A percentile compares a stretch with the other conserved stretches of the same genome.
phyloP scores from a whole-genome alignment of 2,329 filamentous ascomycete genomes.

The Xylariaceae sp. region DNA sequence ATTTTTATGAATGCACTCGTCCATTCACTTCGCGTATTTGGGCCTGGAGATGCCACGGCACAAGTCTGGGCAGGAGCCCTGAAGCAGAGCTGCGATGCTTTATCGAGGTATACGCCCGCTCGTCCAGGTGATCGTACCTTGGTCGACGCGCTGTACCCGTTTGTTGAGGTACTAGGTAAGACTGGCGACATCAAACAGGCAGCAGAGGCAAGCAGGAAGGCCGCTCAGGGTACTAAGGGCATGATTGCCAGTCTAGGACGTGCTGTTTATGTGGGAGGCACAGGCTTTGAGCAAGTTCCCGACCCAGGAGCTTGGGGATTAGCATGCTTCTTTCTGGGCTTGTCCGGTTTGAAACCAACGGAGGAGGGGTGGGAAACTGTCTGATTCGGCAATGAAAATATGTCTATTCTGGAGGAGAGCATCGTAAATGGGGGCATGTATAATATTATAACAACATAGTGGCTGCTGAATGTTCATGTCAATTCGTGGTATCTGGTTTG shows the following conservation, averaged over 20 bases:
- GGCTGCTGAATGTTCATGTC: slow-evolving; percentile 7
- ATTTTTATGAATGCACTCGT: slow-evolving; percentile 89
- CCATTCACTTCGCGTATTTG: slow-evolving; percentile 48
- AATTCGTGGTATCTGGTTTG: slow-evolving; percentile 16
- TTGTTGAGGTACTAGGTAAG: slow-evolving; percentile 66
- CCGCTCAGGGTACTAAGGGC: slow-evolving; percentile 78
- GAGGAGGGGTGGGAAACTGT: slow-evolving; percentile 35
- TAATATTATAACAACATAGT: slow-evolving; percentile 1
- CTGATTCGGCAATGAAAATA: slow-evolving; percentile 12
- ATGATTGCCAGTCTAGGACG: slow-evolving; percentile 88
- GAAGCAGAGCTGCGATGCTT: slow-evolving; percentile 62
- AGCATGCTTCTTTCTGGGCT: slow-evolving; percentile 74
- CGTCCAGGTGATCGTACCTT: slow-evolving; percentile 85
- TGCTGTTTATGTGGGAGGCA: slow-evolving; percentile 76
- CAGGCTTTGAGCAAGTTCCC: slow-evolving; percentile 63
- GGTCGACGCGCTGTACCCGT: slow-evolving; percentile 85
- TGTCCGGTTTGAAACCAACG: slow-evolving; percentile 54
- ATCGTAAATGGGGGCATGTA: slow-evolving; percentile 7
- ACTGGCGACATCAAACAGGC: slow-evolving; percentile 67
- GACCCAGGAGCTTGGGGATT: slow-evolving; percentile 69
- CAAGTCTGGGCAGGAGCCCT: slow-evolving; percentile 61
- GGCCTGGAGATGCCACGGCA: slow-evolving; percentile 35
- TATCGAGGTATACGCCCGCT: slow-evolving; percentile 84
- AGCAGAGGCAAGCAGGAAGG: slow-evolving; percentile 68
- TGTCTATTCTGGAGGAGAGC: slow-evolving; percentile 3